Conservation (phyloP, 768 basidiomycete species). For the Coprinellus aureogranulatus region DNA sequence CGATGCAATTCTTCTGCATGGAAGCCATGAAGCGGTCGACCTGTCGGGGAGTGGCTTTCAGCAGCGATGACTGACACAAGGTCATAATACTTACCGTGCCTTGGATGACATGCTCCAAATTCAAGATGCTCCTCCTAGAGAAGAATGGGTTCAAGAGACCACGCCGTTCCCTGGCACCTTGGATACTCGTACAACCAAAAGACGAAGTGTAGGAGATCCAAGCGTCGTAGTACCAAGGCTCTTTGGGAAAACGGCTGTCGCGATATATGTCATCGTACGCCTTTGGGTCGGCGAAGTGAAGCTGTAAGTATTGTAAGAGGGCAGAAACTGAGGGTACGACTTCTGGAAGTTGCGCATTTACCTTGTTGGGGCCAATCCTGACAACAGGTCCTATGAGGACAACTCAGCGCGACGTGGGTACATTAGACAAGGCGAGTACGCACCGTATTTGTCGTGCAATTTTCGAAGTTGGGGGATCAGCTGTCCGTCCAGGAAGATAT, state of each 20-base stretch:
- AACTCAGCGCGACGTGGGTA: background rate
- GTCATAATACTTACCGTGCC: constrained; percentile 19
- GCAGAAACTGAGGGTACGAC: background rate
- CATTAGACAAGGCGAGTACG: background rate
- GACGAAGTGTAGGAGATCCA: constrained; percentile 24
- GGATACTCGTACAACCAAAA: constrained; percentile 23
- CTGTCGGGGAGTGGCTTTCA: constrained; percentile 10
- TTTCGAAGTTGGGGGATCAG: constrained; percentile 24
- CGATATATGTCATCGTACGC: constrained; percentile 35
- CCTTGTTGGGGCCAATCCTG: constrained; percentile 36
- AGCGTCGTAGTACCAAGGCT: constrained; percentile 22
- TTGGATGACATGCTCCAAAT: constrained; percentile 27
- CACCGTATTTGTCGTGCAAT: constrained; percentile 26
- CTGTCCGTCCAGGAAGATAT: constrained; percentile 23
- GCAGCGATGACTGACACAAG: background rate
- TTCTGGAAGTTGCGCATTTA: constrained; percentile 8
- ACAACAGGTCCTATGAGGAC: constrained; percentile 31
- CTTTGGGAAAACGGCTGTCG: constrained; percentile 25
- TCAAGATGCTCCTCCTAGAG: constrained; percentile 31
- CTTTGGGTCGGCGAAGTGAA: constrained; percentile 34
- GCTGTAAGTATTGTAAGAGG: constrained; percentile 22
- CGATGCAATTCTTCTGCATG: constrained; percentile 3
- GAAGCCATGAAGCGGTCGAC: constrained; percentile 22
- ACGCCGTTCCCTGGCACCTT: constrained; percentile 23
- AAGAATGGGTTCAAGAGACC: constrained; percentile 30